Evolutionary conservation across 2,329 filamentous ascomycete species (phyloP), one percentile per base, ranked within the genome.

Genomic region (Nigrospora osmanthi): DNA sequence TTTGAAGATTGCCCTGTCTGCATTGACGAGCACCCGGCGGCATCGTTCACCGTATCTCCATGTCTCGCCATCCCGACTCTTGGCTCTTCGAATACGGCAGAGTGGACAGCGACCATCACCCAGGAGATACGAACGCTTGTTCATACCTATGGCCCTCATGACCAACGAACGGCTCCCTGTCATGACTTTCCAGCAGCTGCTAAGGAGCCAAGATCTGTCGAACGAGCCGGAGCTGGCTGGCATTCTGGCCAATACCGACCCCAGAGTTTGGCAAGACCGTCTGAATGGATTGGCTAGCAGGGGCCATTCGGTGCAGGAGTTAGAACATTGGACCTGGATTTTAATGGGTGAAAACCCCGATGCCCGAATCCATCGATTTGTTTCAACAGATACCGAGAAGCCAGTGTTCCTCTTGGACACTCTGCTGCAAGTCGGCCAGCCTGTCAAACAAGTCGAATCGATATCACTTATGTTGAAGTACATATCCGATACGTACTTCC

Each of bases 281-380:
- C 48, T 69, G 9, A 52, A 57, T 28, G 52, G 51, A 16, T 44
- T 69, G 11, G 53, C 53, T 3, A 46, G 45, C 35, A 64, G 59
- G 40, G 67, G 66, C 6, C 57, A 64, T 47, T 51, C 53, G 2
- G 55, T 55, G 44, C 53, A 54, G 2, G 59, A 69, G 35, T 40
- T 71, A 30, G 58, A 61, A 12, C 62, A 64, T 35, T 71, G 69
- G 68, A 45, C 64, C 35, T 70, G 65, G 66, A 67, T 72, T 19
- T 40, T 72, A 15, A 58, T 55, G 0, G 63, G 56, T 0, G 47
- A 58, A 7, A 52, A 61, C 39, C 58, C 60, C 9, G 68, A 70
- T 44, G 52, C 42, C 35, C 62, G 62, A 13, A 54, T 66, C 7
- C 50, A 61, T 38, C 61, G 68, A 11, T 59, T 71, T 17, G 41